Evolutionary conservation across 257 asterid genomes (phyloP), one percentile per base, ranked within the genome.

Genomic region (Solanum neorickii): DNA sequence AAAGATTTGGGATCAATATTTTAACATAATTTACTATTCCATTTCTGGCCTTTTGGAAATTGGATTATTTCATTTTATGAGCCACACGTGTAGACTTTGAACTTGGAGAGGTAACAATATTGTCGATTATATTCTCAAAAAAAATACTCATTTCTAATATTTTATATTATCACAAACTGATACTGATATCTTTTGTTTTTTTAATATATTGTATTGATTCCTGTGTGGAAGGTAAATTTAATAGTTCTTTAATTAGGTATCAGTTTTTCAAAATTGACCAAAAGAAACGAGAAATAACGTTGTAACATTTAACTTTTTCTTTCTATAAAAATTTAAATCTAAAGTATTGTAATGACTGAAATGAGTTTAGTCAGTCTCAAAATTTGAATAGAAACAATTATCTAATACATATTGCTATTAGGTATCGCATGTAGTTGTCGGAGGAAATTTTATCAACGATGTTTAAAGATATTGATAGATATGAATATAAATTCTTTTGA

Each of bases 361-460:
- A 44, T 46, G 14, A 46, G 6, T 46, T 46, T 5, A 46, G 52
- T 47, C 18, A 13, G 1, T 0, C 7, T 52, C 23, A 56, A 2
- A 2, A 56, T 56, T 56, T 59, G 1, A 18, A 20, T 56, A 18
- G 0, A 56, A 0, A 56, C 2, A 56, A 56, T 59, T 59, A 56
- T 56, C 25, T 59, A 8, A 23, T 21, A 23, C 27, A 60, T 62
- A 62, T 0, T 62, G 3, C 0, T 62, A 23, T 62, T 62, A n/a
- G 70, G 1, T 62, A 23, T 23, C 3, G 4, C 2, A 4, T 23
- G 14, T 0, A 62, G 0, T 62, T 62, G 0, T 37, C 7, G 39
- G 1, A 5, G 39, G 7, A 5, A 35, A 35, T 35, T 37, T 37
- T 37, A 37, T 37, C 1, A 37, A 37, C 7, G 7, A 6, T 5